Evolutionary conservation across 2,329 filamentous ascomycete species (phyloP), one percentile per base, ranked within the genome.

Genomic region (Rutstroemia sp.): DNA sequence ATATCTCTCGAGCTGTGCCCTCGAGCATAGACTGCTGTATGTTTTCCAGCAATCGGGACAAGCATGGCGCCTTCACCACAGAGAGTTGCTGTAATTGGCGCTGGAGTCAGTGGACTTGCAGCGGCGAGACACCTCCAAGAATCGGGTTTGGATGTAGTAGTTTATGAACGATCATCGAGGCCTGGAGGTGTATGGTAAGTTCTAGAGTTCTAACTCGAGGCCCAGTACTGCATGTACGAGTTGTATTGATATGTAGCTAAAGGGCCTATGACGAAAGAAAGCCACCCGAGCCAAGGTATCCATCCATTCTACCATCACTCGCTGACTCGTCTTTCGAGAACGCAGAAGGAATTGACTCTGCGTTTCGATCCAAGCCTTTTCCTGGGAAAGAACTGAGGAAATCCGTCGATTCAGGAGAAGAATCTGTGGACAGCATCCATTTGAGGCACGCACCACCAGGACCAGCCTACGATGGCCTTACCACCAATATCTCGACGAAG

Each of bases 111-210:
- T 58, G 77, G 77, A 21, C 71, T 80, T 5, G 69, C 72, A 2
- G 69, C 75, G 46, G 77, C 75, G 30, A 72, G 72, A 16, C 74
- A 79, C 68, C 68, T 79, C n/a, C 69, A 72, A 27, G 66, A 67
- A 47, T 68, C 70, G 7, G 76, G 75, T 0, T 54, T 79, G 4
- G 71, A 80, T 8, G 77, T 81, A 1, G 77, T 73, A 0, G 74
- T 83, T 0, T 82, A 78, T 60, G 80, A 84, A 59, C 71, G 81
- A 54, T 76, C 73, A 4, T 70, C 71, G 53, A 73, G 70, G 16
- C 72, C 75, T n/a, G 80, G 81, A 2, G 80, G 81, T 14, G 74
- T 81, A 27, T 83, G 81, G 80, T 64, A 21, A 34, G 55, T 46
- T 30, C 1, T 12, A 10, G 1, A 10, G 4, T 39, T 34, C 18